Evolutionary conservation across 345 rosid species (phyloP).

Genomic region (Salix caprea): DNA sequence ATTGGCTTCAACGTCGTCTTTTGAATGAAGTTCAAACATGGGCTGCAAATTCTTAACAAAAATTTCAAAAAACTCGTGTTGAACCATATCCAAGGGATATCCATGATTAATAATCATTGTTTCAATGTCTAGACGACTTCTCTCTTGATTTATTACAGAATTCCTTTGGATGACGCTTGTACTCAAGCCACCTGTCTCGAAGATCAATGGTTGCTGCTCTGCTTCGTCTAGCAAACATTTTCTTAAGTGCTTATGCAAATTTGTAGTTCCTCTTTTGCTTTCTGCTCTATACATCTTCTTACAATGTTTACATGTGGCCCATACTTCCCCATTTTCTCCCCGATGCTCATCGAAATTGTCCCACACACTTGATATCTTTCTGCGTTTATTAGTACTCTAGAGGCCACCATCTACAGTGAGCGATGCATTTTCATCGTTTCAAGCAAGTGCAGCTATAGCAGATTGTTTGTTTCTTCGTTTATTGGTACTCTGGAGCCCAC

Average conservation of each 20-base stretch:
- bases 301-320: not conserved
- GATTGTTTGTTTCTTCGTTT: not conserved
- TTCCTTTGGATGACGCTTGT: not conserved
- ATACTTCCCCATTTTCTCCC: not conserved
- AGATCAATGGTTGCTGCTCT: too few relatives aligned
- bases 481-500: too few relatives aligned
- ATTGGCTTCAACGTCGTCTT: too few relatives aligned
- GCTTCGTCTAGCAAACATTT: not conserved
- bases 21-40: too few relatives aligned
- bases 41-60: too few relatives aligned
- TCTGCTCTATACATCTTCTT: not conserved
- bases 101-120: too few relatives aligned
- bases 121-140: too few relatives aligned
- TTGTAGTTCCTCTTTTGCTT: not conserved
- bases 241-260: not conserved
- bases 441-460: not conserved
- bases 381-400: too few relatives aligned
- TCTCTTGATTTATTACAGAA: not conserved
- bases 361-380: not conserved
- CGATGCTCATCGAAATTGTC: rapidly evolving
- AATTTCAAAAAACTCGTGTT: too few relatives aligned
- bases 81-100: too few relatives aligned
- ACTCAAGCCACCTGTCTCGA: not conserved
- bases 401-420: too few relatives aligned
- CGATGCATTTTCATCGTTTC: too few relatives aligned